These are phyloP conservation scores for Cyclotella baltica DNA, from an alignment of 108 stramenopile genomes.

Conservation along the genomic window DNA sequence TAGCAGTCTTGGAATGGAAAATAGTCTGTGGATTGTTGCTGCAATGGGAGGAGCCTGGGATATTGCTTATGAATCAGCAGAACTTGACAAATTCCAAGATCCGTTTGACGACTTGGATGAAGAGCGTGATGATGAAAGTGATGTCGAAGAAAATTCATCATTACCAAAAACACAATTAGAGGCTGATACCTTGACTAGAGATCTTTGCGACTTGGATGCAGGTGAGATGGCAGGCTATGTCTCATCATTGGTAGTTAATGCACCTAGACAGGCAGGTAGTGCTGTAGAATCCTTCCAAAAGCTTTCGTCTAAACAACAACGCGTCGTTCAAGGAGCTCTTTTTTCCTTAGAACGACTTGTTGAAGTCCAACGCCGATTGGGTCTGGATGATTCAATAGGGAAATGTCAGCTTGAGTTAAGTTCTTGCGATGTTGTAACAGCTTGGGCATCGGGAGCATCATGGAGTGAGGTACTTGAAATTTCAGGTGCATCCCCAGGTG, in stretches of 20 bases:
- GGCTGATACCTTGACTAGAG: conserved; percentile 53
- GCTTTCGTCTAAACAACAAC: conserved; percentile 64
- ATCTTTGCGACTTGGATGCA: conserved; percentile 57
- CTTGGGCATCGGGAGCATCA: conserved; percentile 80
- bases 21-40: conserved; percentile 73
- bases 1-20: conserved; percentile 84
- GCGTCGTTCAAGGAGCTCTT: conserved; percentile 73
- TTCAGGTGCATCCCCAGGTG: conserved; percentile 80
- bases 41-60: conserved; percentile 86
- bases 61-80: conserved; percentile 62
- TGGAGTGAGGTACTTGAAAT: conserved; percentile 81
- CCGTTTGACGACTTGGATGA: conserved; percentile 23
- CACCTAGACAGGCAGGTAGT: conserved; percentile 54
- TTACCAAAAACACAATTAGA: conserved; percentile 62
- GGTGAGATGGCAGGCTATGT: conserved; percentile 84
- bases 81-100: conserved; percentile 64
- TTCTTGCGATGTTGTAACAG: conserved; percentile 76
- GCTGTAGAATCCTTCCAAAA: conserved; percentile 66
- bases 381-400: conserved; percentile 61
- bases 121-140: conserved; percentile 13
- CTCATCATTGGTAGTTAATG: conserved; percentile 73
- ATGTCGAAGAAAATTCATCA: conserved; percentile 1
- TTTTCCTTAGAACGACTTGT: conserved; percentile 67
- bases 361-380: conserved; percentile 71
- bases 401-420: conserved; percentile 69